Conservation (phyloP, 129 eudicot genomes). For the Flaveria ramosissima region DNA sequence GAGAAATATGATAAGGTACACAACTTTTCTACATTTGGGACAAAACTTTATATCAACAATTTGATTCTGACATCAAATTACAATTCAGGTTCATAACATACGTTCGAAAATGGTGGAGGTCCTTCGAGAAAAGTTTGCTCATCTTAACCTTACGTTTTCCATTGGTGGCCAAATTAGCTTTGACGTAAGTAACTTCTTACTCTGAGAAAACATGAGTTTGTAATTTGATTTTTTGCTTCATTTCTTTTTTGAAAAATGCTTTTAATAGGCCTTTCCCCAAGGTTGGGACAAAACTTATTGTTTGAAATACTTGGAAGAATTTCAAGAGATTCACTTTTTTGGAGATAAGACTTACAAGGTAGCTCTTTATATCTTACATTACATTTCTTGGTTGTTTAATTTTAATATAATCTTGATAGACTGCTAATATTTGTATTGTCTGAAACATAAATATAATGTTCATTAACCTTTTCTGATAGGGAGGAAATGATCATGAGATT, state of each 20-base stretch:
- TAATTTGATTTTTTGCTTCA: background rate
- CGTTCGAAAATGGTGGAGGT: constrained; percentile 80
- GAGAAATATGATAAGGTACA: constrained; percentile 93
- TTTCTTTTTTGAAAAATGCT: constrained; percentile 9
- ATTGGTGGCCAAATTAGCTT: constrained; percentile 98
- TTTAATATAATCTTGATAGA: background rate
- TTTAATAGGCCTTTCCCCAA: constrained; percentile 80
- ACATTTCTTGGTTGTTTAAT: background rate
- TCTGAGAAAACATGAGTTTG: background rate
- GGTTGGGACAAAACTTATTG: constrained; percentile 99
- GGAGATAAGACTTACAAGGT: constrained; percentile 99
- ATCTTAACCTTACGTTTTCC: constrained; percentile 82
- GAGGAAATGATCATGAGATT: constrained; percentile 93
- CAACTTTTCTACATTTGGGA: constrained; percentile 13
- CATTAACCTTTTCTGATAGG: constrained; percentile 49
- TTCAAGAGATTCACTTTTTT: constrained; percentile 88
- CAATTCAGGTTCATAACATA: constrained; percentile 70
- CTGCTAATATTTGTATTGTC: background rate
- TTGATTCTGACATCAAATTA: constrained; percentile 5
- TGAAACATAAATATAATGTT: constrained; percentile 2
- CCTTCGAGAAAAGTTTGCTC: constrained; percentile 84
- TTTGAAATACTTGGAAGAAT: constrained; percentile 81
- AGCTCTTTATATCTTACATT: background rate
- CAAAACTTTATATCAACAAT: background rate
- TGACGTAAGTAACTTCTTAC: constrained; percentile 61